Evolutionary conservation across 1,284 basidiomycete species (phyloP).

Genomic region (Leucoagaricus sp.): DNA sequence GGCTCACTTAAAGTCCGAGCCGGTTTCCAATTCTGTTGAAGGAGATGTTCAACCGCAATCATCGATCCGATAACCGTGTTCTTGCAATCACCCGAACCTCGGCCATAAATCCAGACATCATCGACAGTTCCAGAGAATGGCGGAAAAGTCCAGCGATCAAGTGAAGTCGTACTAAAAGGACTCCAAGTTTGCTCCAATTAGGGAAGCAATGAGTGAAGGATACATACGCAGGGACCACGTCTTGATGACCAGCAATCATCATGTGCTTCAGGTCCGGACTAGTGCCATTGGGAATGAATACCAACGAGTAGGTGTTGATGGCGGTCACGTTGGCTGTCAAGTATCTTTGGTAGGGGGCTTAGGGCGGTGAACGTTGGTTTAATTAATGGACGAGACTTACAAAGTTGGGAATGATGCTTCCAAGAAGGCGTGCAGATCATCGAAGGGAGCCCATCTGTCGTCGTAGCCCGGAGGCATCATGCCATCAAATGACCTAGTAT

Average conservation of each 20-base stretch:
- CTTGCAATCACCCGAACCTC: slow-evolving; percentile 54
- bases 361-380: background rate
- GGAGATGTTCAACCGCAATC: slow-evolving; percentile 47
- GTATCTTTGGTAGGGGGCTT: slow-evolving; percentile 39
- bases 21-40: slow-evolving; percentile 46
- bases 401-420: slow-evolving; percentile 25
- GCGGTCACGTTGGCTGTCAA: slow-evolving; percentile 50
- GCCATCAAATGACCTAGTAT: slow-evolving; percentile 27
- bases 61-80: slow-evolving; percentile 48
- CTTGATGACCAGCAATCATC: slow-evolving; percentile 68
- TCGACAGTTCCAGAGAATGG: slow-evolving; percentile 56
- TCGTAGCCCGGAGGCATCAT: slow-evolving; percentile 29
- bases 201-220: slow-evolving; percentile 27
- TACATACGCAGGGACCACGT: slow-evolving; percentile 35
- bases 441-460: slow-evolving; percentile 28
- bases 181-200: slow-evolving; percentile 36
- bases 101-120: slow-evolving; percentile 49
- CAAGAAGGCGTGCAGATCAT: slow-evolving; percentile 27
- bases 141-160: slow-evolving; percentile 54
- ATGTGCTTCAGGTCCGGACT: slow-evolving; percentile 61
- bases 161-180: slow-evolving; percentile 48
- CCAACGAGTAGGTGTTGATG: slow-evolving; percentile 66
- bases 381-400: slow-evolving; percentile 17
- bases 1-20: slow-evolving; percentile 24
- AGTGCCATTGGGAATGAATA: slow-evolving; percentile 65